phyloP scores from a whole-genome alignment of 768 basidiomycete genomes.

The Dioszegia hungarica region DNA sequence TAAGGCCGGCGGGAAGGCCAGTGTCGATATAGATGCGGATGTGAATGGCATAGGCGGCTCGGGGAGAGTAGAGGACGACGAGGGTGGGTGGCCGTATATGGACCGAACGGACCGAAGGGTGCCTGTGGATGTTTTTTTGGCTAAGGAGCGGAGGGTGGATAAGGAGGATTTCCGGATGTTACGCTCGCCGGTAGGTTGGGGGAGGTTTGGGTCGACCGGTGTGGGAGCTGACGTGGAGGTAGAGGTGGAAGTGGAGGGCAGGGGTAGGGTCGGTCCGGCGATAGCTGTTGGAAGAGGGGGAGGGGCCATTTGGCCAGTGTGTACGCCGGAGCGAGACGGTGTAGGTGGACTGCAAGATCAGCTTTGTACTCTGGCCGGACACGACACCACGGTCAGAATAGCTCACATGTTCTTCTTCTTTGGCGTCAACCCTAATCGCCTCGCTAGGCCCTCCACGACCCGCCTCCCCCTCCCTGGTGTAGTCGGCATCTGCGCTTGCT shows the following conservation, averaged over 20 bases:
- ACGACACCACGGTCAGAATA: not conserved
- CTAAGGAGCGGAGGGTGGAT: conserved; percentile 29
- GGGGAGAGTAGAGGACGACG: no score
- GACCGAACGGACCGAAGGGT: conserved; percentile 31
- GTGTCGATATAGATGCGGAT: conserved; percentile 6
- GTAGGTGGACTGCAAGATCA: conserved; percentile 5
- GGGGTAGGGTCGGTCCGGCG: not conserved
- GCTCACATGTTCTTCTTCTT: conserved; percentile 29
- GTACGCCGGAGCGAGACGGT: not conserved
- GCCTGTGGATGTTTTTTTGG: conserved; percentile 30
- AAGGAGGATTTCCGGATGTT: conserved; percentile 27
- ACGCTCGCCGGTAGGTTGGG: not conserved
- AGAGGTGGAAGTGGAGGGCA: not conserved
- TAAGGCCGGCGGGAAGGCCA: conserved; percentile 6
- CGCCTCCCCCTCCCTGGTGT: conserved; percentile 28
- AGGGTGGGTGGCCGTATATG: not conserved
- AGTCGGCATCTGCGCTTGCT: conserved; percentile 8
- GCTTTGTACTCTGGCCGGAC: not conserved
- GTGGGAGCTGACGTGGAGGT: not conserved
- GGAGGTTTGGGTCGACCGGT: conserved; percentile 4
- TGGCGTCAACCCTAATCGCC: conserved; percentile 32
- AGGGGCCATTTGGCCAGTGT: not conserved
- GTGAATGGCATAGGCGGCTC: conserved; percentile 14
- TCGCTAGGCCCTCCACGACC: conserved; percentile 30
- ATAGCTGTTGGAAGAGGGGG: not conserved